phyloP scores from a whole-genome alignment of 1,139 yeast genomes.

The Geotrichum histeridarum region DNA sequence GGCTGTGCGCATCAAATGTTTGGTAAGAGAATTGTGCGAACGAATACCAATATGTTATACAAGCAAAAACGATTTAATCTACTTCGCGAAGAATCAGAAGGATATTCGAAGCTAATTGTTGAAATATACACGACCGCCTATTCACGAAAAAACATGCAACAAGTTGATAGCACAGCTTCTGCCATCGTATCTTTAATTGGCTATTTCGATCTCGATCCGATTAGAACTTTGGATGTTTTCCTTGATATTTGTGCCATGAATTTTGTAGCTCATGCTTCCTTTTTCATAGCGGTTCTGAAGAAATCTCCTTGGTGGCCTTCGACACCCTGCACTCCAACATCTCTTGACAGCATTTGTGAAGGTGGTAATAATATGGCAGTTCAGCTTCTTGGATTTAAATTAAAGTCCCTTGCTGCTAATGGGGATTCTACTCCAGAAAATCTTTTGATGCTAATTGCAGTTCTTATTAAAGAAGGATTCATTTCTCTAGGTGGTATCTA shows the following conservation, averaged over 20 bases:
- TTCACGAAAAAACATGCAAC: slow-evolving; percentile 42
- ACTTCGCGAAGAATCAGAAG: slow-evolving; percentile 75
- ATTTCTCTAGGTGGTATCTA: slow-evolving; percentile 61
- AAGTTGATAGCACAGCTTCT: slow-evolving; percentile 47
- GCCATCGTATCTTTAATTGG: slow-evolving; percentile 62
- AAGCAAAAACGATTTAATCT: slow-evolving; percentile 71
- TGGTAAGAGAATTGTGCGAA: slow-evolving; percentile 44
- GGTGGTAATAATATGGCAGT: slow-evolving; percentile 64
- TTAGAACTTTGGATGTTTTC: slow-evolving; percentile 59
- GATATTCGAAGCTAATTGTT: slow-evolving; percentile 63
- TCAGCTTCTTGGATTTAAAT: slow-evolving; percentile 53
- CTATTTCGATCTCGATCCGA: slow-evolving; percentile 72
- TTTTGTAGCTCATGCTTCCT: slow-evolving; percentile 44
- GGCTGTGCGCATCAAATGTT: slow-evolving; percentile 31
- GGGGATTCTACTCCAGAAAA: slow-evolving; percentile 43
- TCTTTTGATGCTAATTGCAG: slow-evolving; percentile 45
- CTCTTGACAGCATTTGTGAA: slow-evolving; percentile 36
- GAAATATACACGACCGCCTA: slow-evolving; percentile 46
- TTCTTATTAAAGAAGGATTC: slow-evolving; percentile 65
- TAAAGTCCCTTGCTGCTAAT: slow-evolving; percentile 39
- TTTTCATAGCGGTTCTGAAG: slow-evolving; percentile 48
- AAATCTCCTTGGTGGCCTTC: slow-evolving; percentile 65
- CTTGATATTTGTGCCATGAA: slow-evolving; percentile 49
- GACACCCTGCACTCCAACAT: slow-evolving; percentile 36
- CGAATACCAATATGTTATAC: slow-evolving; percentile 47